Evolutionary conservation across 2,329 filamentous ascomycete species (phyloP).

Genomic region (Alternaria novae-zelandiae): DNA sequence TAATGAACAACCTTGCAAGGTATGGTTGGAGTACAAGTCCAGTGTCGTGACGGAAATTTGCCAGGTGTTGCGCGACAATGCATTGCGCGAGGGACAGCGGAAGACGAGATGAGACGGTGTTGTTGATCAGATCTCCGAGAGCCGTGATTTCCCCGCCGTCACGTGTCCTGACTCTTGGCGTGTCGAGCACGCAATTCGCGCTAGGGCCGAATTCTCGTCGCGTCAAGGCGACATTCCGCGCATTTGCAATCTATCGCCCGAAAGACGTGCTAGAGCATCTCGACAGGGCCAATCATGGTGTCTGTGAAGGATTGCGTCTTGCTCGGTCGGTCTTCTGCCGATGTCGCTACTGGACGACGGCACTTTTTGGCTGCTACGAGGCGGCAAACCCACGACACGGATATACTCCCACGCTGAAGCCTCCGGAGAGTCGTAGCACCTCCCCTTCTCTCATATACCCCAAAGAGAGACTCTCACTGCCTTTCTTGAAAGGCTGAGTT

Average conservation of each 20-base stretch:
- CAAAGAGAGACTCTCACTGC: constrained; percentile 14
- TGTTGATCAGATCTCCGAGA: constrained; percentile 28
- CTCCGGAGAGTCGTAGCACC: constrained; percentile 14
- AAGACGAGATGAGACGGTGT: background rate
- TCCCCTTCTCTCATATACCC: constrained; percentile 13
- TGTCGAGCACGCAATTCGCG: constrained; percentile 34
- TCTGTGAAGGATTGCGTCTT: constrained; percentile 24
- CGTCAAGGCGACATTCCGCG: constrained; percentile 32
- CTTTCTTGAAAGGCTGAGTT: constrained; percentile 2
- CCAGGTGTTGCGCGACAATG: background rate
- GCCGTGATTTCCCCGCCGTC: constrained; percentile 23
- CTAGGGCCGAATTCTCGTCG: constrained; percentile 37
- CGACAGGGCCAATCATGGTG: constrained; percentile 39
- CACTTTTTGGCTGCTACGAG: constrained; percentile 24
- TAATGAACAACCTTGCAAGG: background rate
- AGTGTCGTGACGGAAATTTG: background rate
- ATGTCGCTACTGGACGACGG: constrained; percentile 32
- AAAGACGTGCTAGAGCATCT: constrained; percentile 17
- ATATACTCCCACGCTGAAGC: constrained; percentile 22
- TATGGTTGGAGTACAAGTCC: too few species aligned
- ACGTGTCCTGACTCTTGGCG: constrained; percentile 1
- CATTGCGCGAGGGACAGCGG: background rate
- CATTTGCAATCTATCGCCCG: constrained; percentile 36
- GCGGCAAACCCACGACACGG: constrained; percentile 11
- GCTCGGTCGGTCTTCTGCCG: constrained; percentile 37